These are phyloP conservation scores for Ceratonia siliqua DNA, from an alignment of 306 rosid genomes.

Conservation along the genomic window DNA sequence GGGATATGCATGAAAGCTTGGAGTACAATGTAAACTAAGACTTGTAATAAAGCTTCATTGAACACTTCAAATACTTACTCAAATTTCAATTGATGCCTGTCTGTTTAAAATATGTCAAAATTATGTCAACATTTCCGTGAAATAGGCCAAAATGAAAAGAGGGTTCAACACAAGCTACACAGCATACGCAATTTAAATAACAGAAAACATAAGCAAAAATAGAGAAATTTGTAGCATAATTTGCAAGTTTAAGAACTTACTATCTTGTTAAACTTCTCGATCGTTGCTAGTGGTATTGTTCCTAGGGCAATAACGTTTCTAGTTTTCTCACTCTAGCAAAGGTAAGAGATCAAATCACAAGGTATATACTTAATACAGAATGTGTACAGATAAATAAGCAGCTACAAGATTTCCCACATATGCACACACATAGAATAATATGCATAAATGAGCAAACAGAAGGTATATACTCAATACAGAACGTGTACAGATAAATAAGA, in stretches of 20 bases:
- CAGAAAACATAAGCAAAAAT: constrained; percentile 10
- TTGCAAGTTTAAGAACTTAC: constrained; percentile 55
- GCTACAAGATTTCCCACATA: not conserved
- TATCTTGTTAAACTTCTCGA: constrained; percentile 83
- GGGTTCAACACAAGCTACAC: not conserved
- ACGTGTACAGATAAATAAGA: constrained; percentile 1
- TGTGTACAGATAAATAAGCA: constrained; percentile 2
- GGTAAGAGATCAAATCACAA: constrained; percentile 31
- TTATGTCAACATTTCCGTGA: constrained; percentile 6
- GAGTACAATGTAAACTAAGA: too few relatives aligned
- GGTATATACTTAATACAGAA: constrained; percentile 22
- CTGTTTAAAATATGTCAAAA: constrained; percentile 11
- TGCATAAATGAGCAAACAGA: too few relatives aligned
- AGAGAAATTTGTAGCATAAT: not conserved
- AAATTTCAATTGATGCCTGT: not conserved
- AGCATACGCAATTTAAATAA: constrained; percentile 20
- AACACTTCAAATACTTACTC: constrained; percentile 13
- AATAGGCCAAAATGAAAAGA: constrained; percentile 12
- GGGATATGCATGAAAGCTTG: constrained; percentile 24
- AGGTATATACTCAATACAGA: too few relatives aligned
- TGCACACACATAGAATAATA: not conserved
- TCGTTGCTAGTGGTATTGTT: constrained; percentile 81
- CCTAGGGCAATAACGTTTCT: constrained; percentile 76
- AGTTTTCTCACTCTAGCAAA: constrained; percentile 84
- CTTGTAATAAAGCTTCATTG: too few relatives aligned